Conservation (phyloP, 768 basidiomycete genomes). For the Lactifluus echinatus region DNA sequence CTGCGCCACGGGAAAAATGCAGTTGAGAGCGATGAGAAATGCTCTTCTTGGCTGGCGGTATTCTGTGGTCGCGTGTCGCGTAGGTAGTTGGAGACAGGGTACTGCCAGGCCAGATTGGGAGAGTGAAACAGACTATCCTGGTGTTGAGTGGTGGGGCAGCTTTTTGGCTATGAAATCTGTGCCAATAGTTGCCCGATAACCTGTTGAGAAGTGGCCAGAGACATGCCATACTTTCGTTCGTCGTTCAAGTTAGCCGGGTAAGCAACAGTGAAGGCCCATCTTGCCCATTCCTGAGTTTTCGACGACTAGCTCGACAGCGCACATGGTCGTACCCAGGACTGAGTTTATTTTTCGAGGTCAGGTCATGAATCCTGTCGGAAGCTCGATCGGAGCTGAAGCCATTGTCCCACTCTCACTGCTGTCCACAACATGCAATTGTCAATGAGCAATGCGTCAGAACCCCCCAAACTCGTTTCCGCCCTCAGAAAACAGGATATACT, state of each 20-base stretch:
- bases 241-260: conserved; percentile 21
- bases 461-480: no score
- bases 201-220: conserved; percentile 61
- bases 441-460: no score
- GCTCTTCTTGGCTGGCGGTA: conserved; percentile 82
- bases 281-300: conserved; percentile 78
- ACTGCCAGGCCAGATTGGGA: no score
- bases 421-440: no score
- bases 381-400: no score
- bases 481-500: no score
- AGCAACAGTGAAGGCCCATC: conserved; percentile 62
- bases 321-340: conserved; percentile 33
- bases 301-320: conserved; percentile 70
- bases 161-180: conserved; percentile 78
- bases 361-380: no score
- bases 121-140: no score
- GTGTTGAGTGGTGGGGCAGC: conserved; percentile 51
- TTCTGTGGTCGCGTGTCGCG: conserved; percentile 44
- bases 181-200: conserved; percentile 79
- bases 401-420: no score
- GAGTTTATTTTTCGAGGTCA: no score
- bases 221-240: conserved; percentile 50
- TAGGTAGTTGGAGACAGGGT: no score
- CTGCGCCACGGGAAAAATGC: conserved; percentile 84
- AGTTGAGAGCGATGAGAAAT: conserved; percentile 71